These are phyloP conservation scores for Cyberlindnera sargentensis DNA, from an alignment of 805 yeast species.

Conservation along the genomic window DNA sequence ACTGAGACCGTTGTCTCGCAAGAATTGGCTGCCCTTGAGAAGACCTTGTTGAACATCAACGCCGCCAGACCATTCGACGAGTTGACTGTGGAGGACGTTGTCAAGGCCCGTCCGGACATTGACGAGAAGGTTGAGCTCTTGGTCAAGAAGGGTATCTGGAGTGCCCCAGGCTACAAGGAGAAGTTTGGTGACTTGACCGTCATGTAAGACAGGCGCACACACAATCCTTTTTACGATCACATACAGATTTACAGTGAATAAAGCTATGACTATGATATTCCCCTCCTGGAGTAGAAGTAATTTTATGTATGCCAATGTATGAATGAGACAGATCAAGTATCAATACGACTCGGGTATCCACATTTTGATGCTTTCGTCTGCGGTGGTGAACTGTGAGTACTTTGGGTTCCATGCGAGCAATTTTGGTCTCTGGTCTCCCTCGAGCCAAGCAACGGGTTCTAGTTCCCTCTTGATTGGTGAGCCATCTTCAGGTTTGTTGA, in stretches of 20 bases:
- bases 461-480: constrained; percentile 23
- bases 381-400: constrained; percentile 22
- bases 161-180: constrained; percentile 96
- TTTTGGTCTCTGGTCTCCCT: constrained; percentile 32
- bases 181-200: constrained; percentile 96
- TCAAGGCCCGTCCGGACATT: constrained; percentile 94
- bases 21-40: constrained; percentile 79
- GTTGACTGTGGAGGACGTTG: constrained; percentile 91
- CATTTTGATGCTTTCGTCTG: constrained; percentile 16
- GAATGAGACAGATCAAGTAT: neutral
- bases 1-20: constrained; percentile 85
- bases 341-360: constrained; percentile 18
- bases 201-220: constrained; percentile 42
- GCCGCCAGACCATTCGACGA: constrained; percentile 96
- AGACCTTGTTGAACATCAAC: constrained; percentile 89
- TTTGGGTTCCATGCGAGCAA: constrained; percentile 35
- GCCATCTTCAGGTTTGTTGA: constrained; percentile 35
- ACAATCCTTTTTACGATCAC: neutral
- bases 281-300: too few relatives aligned
- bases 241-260: neutral
- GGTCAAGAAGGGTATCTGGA: constrained; percentile 96
- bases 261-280: too few relatives aligned
- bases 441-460: constrained; percentile 10
- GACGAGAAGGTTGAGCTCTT: constrained; percentile 92
- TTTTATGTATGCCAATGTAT: neutral